Evolutionary conservation across 371 early-diverging fungal genomes (phyloP), one percentile per base, ranked within the genome.

Genomic region (Parasitella parasitica): DNA sequence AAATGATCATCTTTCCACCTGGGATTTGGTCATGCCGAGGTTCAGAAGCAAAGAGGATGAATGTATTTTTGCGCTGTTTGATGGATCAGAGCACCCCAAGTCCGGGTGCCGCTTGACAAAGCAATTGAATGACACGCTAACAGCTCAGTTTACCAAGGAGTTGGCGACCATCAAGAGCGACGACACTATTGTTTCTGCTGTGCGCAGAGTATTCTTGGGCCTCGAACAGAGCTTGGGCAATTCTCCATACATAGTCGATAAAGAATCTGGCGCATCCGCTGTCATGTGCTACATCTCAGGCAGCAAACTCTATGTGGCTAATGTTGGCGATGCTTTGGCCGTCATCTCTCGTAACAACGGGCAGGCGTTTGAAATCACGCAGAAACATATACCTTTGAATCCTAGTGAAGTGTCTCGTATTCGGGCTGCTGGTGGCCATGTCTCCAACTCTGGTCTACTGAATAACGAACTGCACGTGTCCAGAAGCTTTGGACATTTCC

Each of bases 281-380:
- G 75, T 89, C 16, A 80, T 96, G 6, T 91, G 89, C 4, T 94
- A 92, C 66, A 82, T 96, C 51, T 78, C 84, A 11, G 91, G 88
- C 16, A 86, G 81, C 48, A 88, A 82, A n/a, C 71, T 95, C 32
- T 92, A 92, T 64, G 89, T 93, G 3, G 94, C 95, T 15, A 95
- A 95, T 63, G 90, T 89, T 16, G 96, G 97, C n/a, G 95, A 96
- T 71, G 85, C 89, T 0, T 72, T 91, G 26, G 94, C 91, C 0
- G 92, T 96, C 11, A 73, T 95, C n/a, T 90, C 89, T 16, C 81
- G 91, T 39, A 87, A 89, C 39, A 90, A 78, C 16, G 89, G 94
- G 8, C 84, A 75, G 7, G 90, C 89, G 1, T 64, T 80, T 26
- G 83, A 90, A 32, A 78, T 96, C 50, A 88, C 96, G 0, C 84